A percentile compares a stretch with the other conserved stretches of the same genome.
These are phyloP conservation scores for Amorphotheca resinae DNA, from an alignment of 495 filamentous ascomycete genomes.

Conservation along the genomic window DNA sequence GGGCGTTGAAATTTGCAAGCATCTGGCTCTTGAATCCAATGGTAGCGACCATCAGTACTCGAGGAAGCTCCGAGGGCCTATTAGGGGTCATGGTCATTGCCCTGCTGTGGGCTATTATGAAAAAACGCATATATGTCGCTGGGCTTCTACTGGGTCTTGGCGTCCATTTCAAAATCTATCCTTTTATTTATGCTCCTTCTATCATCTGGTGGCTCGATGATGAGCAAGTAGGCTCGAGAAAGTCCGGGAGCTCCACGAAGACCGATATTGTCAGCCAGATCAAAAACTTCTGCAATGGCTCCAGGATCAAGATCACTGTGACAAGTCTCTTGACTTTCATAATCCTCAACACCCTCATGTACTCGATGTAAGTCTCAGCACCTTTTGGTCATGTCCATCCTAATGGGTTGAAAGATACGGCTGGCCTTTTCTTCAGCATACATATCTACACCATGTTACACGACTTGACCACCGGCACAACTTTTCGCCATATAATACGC, in stretches of 20 bases:
- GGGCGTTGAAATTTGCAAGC: slow-evolving; percentile 58
- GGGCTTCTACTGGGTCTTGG: slow-evolving; percentile 68
- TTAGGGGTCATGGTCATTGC: slow-evolving; percentile 71
- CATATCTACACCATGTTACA: slow-evolving; percentile 82
- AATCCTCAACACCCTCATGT: slow-evolving; percentile 66
- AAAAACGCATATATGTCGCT: slow-evolving; percentile 45
- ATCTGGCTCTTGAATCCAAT: slow-evolving; percentile 96
- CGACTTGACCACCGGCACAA: slow-evolving; percentile 96
- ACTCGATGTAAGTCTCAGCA: slow-evolving; percentile 39
- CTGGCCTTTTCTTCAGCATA: slow-evolving; percentile 68
- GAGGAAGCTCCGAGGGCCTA: slow-evolving; percentile 86
- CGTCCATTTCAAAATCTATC: slow-evolving; percentile 98
- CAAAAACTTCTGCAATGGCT: slow-evolving; percentile 45
- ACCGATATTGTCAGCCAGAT: slow-evolving; percentile 17
- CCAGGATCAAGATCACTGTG: slow-evolving; percentile 47
- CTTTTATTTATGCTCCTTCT: slow-evolving; percentile 81
- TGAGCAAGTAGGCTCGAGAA: slow-evolving; percentile 23
- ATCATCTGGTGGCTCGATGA: slow-evolving; percentile 81
- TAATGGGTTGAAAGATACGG: slow-evolving; percentile 42
- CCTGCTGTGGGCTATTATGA: slow-evolving; percentile 67
- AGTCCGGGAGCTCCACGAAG: not conserved
- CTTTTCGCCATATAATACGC: slow-evolving; percentile 89
- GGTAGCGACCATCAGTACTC: slow-evolving; percentile 90
- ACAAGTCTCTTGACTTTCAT: slow-evolving; percentile 59
- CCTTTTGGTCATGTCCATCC: not conserved